These are phyloP conservation scores for Coniochaeta pulveracea DNA, from an alignment of 2,329 filamentous ascomycete genomes.

Conservation along the genomic window DNA sequence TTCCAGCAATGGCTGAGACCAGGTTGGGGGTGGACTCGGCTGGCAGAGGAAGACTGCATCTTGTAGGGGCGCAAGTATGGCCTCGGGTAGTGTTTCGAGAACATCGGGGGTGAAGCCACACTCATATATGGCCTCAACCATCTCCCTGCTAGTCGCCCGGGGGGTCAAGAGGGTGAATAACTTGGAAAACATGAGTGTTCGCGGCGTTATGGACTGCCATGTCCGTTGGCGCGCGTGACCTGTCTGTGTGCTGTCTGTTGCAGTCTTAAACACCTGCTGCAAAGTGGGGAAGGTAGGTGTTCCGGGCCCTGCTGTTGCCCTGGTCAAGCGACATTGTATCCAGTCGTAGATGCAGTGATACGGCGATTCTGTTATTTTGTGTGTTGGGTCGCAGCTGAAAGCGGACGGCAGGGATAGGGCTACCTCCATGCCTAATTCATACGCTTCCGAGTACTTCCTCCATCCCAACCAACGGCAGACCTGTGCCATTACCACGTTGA, in stretches of 20 bases:
- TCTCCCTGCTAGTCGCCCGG: constrained; percentile 41
- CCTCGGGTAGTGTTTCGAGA: constrained; percentile 76
- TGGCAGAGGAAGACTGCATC: constrained; percentile 82
- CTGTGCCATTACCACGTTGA: constrained; percentile 71
- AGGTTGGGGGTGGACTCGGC: constrained; percentile 65
- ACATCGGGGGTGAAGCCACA: constrained; percentile 56
- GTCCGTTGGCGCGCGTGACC: constrained; percentile 23
- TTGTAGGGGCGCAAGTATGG: constrained; percentile 67
- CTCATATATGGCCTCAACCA: constrained; percentile 63
- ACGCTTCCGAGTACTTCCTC: constrained; percentile 33
- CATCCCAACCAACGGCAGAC: constrained; percentile 76
- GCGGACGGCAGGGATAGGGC: constrained; percentile 17
- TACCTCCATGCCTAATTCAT: constrained; percentile 42
- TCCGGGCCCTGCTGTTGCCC: constrained; percentile 17
- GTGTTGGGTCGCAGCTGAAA: background rate
- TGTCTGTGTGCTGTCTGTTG: constrained; percentile 22
- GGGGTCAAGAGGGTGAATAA: constrained; percentile 50
- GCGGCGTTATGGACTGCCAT: constrained; percentile 43
- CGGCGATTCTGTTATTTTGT: constrained; percentile 16
- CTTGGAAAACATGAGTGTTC: constrained; percentile 57
- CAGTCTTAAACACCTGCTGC: constrained; percentile 30
- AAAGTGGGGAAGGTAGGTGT: constrained; percentile 31
- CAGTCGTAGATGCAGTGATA: constrained; percentile 34
- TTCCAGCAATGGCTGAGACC: constrained; percentile 59
- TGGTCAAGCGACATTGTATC: constrained; percentile 36